These are phyloP conservation scores for Zygnema circumcarinatum DNA, from an alignment of 139 green algal species.

Conservation along the genomic window DNA sequence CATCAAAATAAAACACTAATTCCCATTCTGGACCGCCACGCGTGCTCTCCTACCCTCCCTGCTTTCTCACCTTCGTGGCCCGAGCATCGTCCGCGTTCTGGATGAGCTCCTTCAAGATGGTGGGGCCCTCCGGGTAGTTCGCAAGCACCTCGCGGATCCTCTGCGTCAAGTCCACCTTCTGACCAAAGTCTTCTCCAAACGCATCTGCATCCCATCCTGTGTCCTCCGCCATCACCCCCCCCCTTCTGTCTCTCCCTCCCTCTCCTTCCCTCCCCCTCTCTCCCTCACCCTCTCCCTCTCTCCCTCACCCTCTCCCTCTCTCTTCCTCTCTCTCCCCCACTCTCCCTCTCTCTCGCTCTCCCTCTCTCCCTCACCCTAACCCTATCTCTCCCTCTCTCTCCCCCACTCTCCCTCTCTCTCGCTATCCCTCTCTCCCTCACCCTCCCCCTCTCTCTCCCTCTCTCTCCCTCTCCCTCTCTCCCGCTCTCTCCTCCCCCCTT, in stretches of 20 bases:
- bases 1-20: too few relatives aligned
- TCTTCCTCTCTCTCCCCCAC: neutral
- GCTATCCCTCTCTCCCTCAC: too few relatives aligned
- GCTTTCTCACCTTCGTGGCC: conserved; percentile 45
- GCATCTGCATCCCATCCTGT: too few relatives aligned
- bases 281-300: conserved; percentile 4
- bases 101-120: conserved; percentile 82
- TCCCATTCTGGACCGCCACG: too few relatives aligned
- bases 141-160: conserved; percentile 75
- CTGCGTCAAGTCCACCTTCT: conserved; percentile 73
- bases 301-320: conserved; percentile 1
- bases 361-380: too few relatives aligned
- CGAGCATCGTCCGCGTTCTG: conserved; percentile 67
- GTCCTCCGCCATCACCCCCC: too few relatives aligned
- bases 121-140: conserved; percentile 81
- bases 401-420: too few relatives aligned
- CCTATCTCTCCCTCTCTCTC: too few relatives aligned
- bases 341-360: too few relatives aligned
- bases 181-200: conserved; percentile 54
- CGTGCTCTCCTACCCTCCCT: too few relatives aligned
- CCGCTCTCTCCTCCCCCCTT: neutral
- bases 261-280: neutral
- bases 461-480: neutral
- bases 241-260: neutral
- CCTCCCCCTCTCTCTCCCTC: too few relatives aligned